Evolutionary conservation across 345 rosid species (phyloP).

Genomic region (Salix arbutifolia): DNA sequence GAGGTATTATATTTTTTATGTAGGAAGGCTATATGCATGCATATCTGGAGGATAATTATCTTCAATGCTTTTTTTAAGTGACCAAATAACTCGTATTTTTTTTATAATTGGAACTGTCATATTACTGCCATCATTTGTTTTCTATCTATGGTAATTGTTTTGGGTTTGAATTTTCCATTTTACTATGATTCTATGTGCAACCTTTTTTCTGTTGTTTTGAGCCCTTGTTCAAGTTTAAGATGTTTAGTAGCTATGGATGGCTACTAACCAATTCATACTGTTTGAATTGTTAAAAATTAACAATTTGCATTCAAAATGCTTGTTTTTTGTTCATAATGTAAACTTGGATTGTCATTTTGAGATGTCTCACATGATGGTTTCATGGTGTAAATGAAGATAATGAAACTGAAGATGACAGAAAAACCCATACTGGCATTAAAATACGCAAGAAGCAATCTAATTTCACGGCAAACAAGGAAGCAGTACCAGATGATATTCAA

Average conservation of each 20-base stretch:
- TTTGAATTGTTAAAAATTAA: background rate
- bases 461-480: slow-evolving; percentile 19
- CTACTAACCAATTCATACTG: background rate
- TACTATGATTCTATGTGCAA: background rate
- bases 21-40: background rate
- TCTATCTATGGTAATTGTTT: no score
- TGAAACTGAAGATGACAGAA: slow-evolving; percentile 33
- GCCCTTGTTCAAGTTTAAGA: background rate
- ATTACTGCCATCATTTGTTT: no score
- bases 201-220: background rate
- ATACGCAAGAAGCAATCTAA: slow-evolving; percentile 17
- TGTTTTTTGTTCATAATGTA: no score
- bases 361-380: no score
- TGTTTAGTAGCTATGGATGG: background rate
- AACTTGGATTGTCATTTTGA: background rate
- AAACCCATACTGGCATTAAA: slow-evolving; percentile 12
- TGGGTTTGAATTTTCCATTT: background rate
- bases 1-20: background rate
- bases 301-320: background rate
- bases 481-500: slow-evolving; percentile 42
- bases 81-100: background rate
- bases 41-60: background rate
- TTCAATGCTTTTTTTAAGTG: background rate
- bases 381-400: no score
- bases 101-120: background rate